Evolutionary conservation across 441 rosid genomes (phyloP), one percentile per base, ranked within the genome.

Genomic region (Breynia disticha): DNA sequence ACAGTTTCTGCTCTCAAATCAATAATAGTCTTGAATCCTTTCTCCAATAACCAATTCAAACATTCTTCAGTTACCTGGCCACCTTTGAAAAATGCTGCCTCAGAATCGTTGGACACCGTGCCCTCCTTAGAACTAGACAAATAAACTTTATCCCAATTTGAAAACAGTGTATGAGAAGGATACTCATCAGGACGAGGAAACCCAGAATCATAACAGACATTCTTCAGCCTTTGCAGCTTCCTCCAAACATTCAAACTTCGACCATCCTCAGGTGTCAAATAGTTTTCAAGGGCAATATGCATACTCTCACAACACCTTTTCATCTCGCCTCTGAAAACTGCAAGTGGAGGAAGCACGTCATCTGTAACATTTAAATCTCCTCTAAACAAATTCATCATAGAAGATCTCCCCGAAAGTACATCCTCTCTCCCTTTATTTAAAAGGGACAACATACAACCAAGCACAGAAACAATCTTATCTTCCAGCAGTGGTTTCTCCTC

Each of bases 301-400:
- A 93, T 76, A 72, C 95, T 86, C 75, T 93, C 98, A 18, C 95
- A 81, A 47, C 98, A 93, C 63, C 95, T 82, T 74, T 93, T 93
- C 98, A 93, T 88, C 79, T 88, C 98, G 60, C 81, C 66, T 68
- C 95, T 76, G 69, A 93, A 86, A 71, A 79, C 47, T 13, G 98
- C 95, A 46, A 88, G 95, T 1, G 98, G 98, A 16, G 98, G 97
- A 60, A 86, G 86, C 35, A 73, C 63, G 48, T 84, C 95, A 18
- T 81, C 95, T 59, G 70, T 72, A 64, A 67, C 64, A 58, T 79
- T 75, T 41, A 71, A 56, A 59, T 88, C 95, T 22, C 56, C 66
- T 37, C 57, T 74, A 71, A 78, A 88, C 17, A 78, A 68, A 53
- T 55, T 77, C 76, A 64, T 68, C 52, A 68, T 63, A 9, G 87